Evolutionary conservation across 2,329 filamentous ascomycete species (phyloP).

Genomic region (Periconia sp.): DNA sequence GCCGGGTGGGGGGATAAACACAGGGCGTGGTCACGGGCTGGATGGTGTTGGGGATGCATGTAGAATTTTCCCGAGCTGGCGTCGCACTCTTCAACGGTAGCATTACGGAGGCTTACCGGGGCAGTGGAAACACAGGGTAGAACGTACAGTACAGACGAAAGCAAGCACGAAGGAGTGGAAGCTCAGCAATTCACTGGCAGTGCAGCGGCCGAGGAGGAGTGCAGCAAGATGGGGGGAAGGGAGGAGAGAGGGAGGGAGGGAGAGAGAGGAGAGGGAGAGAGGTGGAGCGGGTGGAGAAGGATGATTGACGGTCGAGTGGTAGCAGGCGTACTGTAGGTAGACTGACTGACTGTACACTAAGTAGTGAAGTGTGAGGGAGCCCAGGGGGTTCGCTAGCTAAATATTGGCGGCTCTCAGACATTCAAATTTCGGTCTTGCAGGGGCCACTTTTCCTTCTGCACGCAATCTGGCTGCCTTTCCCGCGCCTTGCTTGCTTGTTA

Average conservation of each 20-base stretch:
- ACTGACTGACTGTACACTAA: too few relatives aligned
- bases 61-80: constrained; percentile 26
- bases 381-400: constrained; percentile 33
- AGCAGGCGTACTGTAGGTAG: neutral
- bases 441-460: constrained; percentile 27
- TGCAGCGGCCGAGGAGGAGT: constrained; percentile 23
- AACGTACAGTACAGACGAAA: constrained; percentile 2
- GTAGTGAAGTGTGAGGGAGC: neutral
- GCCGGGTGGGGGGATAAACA: neutral
- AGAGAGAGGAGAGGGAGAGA: constrained; percentile 14
- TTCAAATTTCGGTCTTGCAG: constrained; percentile 26
- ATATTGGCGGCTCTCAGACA: constrained; percentile 26
- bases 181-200: constrained; percentile 29
- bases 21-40: neutral
- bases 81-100: constrained; percentile 6
- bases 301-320: neutral
- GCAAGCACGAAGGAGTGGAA: constrained; percentile 35
- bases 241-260: constrained; percentile 17
- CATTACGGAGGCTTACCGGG: constrained; percentile 37
- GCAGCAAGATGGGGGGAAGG: constrained; percentile 24
- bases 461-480: constrained; percentile 28
- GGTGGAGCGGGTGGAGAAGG: constrained; percentile 20
- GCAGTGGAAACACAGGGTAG: constrained; percentile 9
- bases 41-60: constrained; percentile 9
- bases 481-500: neutral